Conservation (phyloP, 2,329 filamentous ascomycete species). For the Ascomycota sp. region DNA sequence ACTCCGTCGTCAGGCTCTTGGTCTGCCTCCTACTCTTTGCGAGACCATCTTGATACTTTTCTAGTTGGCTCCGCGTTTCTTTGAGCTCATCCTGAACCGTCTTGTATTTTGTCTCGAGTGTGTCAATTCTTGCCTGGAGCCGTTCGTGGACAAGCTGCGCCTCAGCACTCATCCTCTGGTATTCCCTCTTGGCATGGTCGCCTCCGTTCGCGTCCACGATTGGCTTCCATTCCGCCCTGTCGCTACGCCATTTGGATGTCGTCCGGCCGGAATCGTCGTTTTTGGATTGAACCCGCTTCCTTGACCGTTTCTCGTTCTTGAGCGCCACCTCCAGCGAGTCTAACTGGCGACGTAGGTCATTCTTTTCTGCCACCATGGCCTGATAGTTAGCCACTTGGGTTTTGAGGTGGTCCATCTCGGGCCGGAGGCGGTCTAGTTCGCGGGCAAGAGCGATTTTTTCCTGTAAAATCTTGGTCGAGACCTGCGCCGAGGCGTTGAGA, state of each 20-base stretch:
- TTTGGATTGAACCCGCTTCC: constrained; percentile 11
- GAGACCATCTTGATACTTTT: constrained; percentile 20
- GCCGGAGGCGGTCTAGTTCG: constrained; percentile 30
- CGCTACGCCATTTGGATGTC: constrained; percentile 17
- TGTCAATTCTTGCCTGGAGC: constrained; percentile 50
- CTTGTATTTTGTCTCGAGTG: constrained; percentile 48
- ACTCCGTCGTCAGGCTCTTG: constrained; percentile 3
- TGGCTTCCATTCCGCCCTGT: constrained; percentile 16
- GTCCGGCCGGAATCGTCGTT: constrained; percentile 19
- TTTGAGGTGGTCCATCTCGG: constrained; percentile 34
- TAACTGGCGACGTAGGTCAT: constrained; percentile 59
- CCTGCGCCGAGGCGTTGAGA: constrained; percentile 43
- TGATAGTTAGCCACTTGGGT: constrained; percentile 40
- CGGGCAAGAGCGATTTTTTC: constrained; percentile 33
- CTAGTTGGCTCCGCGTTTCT: constrained; percentile 24
- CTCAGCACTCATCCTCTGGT: constrained; percentile 35
- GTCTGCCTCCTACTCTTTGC: constrained; percentile 10
- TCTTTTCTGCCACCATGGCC: constrained; percentile 54
- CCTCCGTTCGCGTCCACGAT: constrained; percentile 22
- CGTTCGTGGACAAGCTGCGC: constrained; percentile 40
- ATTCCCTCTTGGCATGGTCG: constrained; percentile 22
- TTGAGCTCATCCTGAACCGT: constrained; percentile 55
- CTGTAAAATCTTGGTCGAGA: constrained; percentile 47
- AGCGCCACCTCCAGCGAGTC: constrained; percentile 61
- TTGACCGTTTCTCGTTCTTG: constrained; percentile 45